Conservation (phyloP, 1,284 basidiomycete species). For the Heterobasidion annosum region DNA sequence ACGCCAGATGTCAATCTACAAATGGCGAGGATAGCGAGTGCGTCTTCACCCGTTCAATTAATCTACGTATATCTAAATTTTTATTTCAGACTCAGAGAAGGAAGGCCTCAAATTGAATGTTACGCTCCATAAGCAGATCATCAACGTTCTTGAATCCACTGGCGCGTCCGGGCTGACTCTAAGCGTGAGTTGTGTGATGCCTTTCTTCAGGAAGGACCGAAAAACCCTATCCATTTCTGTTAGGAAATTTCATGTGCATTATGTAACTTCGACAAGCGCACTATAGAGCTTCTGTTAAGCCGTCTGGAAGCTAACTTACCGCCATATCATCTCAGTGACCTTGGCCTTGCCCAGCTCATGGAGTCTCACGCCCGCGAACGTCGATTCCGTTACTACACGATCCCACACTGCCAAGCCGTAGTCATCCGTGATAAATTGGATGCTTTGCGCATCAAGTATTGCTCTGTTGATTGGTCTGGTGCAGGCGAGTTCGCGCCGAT, state of each 20-base stretch:
- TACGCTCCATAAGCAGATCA: constrained; percentile 68
- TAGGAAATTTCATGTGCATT: constrained; percentile 63
- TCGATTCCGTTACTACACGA: constrained; percentile 70
- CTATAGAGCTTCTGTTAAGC: constrained; percentile 66
- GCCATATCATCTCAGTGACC: constrained; percentile 61
- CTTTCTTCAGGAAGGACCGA: no score
- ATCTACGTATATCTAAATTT: not conserved
- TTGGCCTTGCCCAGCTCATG: constrained; percentile 56
- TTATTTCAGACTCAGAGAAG: not conserved
- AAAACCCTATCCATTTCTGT: no score
- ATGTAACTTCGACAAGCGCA: constrained; percentile 67
- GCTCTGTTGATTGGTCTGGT: constrained; percentile 34
- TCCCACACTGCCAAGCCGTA: constrained; percentile 47
- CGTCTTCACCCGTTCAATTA: not conserved
- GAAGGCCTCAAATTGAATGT: constrained; percentile 44
- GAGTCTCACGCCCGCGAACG: constrained; percentile 76
- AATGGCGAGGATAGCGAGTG: not conserved
- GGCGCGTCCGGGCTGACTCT: constrained; percentile 62
- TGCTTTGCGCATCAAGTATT: constrained; percentile 29
- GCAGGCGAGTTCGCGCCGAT: constrained; percentile 45
- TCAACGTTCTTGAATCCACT: constrained; percentile 58
- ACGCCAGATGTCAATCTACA: not conserved
- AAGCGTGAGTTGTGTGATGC: constrained; percentile 32
- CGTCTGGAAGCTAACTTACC: constrained; percentile 56
- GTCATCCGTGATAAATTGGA: constrained; percentile 52